phyloP scores from a whole-genome alignment of 495 filamentous ascomycete genomes.

The Penicillium nucicola region DNA sequence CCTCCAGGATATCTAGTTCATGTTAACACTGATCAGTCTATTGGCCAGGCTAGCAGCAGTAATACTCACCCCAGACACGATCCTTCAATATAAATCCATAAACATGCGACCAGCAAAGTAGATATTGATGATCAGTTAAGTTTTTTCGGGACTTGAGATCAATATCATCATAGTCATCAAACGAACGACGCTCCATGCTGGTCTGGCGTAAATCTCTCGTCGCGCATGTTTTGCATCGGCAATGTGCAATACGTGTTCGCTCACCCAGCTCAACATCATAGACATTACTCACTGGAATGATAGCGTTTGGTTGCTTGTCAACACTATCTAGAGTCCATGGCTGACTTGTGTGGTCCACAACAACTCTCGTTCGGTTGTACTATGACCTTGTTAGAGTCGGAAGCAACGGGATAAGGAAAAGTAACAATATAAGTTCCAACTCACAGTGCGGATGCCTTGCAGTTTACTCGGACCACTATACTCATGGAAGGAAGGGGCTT shows the following conservation, averaged over 20 bases:
- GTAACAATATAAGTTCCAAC: neutral
- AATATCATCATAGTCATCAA: neutral
- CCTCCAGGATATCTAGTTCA: neutral
- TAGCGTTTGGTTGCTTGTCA: neutral
- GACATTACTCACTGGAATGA: neutral
- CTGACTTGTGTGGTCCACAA: neutral
- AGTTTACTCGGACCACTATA: neutral
- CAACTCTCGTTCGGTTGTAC: neutral
- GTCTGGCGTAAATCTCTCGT: neutral
- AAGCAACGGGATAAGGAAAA: too few species aligned
- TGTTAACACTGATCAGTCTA: too few species aligned
- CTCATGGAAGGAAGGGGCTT: neutral
- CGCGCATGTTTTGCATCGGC: slow-evolving; percentile 2
- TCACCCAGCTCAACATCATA: neutral
- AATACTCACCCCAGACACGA: slow-evolving; percentile 1
- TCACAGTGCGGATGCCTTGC: neutral
- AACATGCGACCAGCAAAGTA: slow-evolving; percentile 2
- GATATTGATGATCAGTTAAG: neutral
- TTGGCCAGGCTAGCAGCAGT: too few species aligned
- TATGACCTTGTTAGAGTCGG: too few species aligned
- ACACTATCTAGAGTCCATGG: neutral
- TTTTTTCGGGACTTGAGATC: neutral
- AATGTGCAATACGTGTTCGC: neutral
- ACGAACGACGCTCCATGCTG: neutral
- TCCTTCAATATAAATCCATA: neutral